phyloP scores from a whole-genome alignment of 176 grass and related monocot genomes.

The Aegilops tauschii region DNA sequence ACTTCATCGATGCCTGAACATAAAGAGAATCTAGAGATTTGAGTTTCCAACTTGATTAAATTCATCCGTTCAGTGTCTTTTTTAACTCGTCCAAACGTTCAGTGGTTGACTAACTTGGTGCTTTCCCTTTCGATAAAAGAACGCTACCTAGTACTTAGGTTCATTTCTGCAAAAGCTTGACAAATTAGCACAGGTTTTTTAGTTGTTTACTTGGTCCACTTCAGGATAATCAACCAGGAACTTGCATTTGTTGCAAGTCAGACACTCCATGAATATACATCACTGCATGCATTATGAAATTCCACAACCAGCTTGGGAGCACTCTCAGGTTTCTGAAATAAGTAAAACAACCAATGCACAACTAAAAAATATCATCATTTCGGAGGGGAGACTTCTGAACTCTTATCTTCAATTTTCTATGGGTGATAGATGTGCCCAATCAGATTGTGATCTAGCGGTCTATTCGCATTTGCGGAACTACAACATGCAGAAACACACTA shows the following conservation, averaged over 20 bases:
- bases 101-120: neutral
- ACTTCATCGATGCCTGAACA: neutral
- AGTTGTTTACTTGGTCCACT: neutral
- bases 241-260: neutral
- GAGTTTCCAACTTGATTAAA: neutral
- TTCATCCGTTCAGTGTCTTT: neutral
- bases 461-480: neutral
- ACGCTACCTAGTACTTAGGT: neutral
- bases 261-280: neutral
- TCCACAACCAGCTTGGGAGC: neutral
- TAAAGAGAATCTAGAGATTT: neutral
- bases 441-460: neutral
- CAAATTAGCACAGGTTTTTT: neutral
- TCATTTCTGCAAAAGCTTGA: neutral
- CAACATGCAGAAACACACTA: neutral
- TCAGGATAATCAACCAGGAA: neutral
- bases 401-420: neutral
- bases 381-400: neutral
- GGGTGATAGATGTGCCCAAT: neutral
- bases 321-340: neutral
- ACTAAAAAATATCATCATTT: neutral
- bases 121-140: neutral
- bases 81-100: neutral
- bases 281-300: neutral
- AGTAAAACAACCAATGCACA: neutral